Base-by-base conservation (phyloP, 768 basidiomycete species). In the Tylopilus rubrobrunneus region DNA sequence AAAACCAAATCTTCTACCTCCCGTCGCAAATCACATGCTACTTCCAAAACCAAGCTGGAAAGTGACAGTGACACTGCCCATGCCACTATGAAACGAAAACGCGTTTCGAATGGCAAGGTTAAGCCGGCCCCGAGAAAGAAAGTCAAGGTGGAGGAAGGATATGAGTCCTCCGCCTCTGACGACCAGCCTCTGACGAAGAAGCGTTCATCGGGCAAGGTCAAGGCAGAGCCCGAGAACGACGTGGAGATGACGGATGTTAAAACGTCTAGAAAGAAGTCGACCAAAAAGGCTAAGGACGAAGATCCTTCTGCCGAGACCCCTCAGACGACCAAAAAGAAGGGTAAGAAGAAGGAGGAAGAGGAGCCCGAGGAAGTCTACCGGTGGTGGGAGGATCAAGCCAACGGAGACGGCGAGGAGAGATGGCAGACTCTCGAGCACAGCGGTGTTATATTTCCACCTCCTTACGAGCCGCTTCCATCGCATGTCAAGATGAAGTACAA, bases 351-450 rank as follows among this genome's bases (percentile, higher is more conserved):
- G 63, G 76, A 82, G 65, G 80, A 87, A 52, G 82, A 83, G 63
- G 72, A 74, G 41, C 72, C 76, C 45, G 82, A 82, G 54, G 89
- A 92, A 52, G 78, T 85, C 45, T 92, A 83, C 70, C 80, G 82
- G 57, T 95, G 92, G 91, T 97, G 94, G 96, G 89, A 93, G 62
- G 71, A 76, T 55, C 79, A 87, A 58, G 78, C 76, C 29, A 81
- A 88, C 53, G 84, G 82, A 49, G 91, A 93, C 64, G 89, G 83
- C 11, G 77, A 83, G 37, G 75, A 83, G 52, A 97, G 98, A 71
- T 99, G 97, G 97, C 81, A 82, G 56, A 97, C 92, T n/a, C 80
- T 99, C 48, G 87, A 92, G 65, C 97, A 99, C 72, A 84, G 81
- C 60, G 97, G 95, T 47, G 94, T 99, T 37, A 80, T 94, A 58